Base-by-base conservation (phyloP, 805 yeast genomes). In the Yamadazyma olivae region DNA sequence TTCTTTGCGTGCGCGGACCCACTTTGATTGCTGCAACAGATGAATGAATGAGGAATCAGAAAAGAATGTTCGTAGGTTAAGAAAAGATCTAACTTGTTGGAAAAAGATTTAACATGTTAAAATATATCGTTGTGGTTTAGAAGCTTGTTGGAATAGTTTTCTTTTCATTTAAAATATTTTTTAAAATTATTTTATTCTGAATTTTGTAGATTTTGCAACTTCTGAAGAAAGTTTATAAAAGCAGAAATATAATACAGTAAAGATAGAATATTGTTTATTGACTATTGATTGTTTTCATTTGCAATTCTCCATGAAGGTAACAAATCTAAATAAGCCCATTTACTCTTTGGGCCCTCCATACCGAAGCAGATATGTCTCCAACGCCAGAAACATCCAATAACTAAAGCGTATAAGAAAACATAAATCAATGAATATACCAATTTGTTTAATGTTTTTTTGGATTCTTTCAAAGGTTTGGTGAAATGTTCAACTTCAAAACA, bases 401-500 rank as follows among this genome's bases (percentile, higher is more conserved):
- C 69, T 38, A 54, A 39, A 6, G 55, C 51, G 44, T 63, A 67
- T 38, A 54, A 53, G 9, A 44, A 47, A 9, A 45, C 45, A 43
- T 54, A 66, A 28, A 55, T 51, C 15, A 40, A 44, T 5, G 41
- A 50, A 38, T 58, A 57, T 7, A 43, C 38, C 13, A 56, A 27
- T 36, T 53, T 56, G 32, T 40, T 32, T 19, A 21, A 27, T 6
- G 43, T 21, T 30, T 40, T 18, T 49, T 18, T 20, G 14, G 45
- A 48, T 6, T 37, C 44, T 28, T 41, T 46, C 38, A 60, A 56
- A 23, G 54, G 54, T 21, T 26, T 33, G 16, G 72, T 63, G 49
- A 64, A 59, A 6, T 46, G 42, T 53, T 82, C 87, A 31, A 82
- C 62, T 45, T 75, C 64, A 59, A 77, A 84, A 38, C 77, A 78